Conservation (phyloP, 2,329 filamentous ascomycete genomes). For the Xylaria sp. region DNA sequence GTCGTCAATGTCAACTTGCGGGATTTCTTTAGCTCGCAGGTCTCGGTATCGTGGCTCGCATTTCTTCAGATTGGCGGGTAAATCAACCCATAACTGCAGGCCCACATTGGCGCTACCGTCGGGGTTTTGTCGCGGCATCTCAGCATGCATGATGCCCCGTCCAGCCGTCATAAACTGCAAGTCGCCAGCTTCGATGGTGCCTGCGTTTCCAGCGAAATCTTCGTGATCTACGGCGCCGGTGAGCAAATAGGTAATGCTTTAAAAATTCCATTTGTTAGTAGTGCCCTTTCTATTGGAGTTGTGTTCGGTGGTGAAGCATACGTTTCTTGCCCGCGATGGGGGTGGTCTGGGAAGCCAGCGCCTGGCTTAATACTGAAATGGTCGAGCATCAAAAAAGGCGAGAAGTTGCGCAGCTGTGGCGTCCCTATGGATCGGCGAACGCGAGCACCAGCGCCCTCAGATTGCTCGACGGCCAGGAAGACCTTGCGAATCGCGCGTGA, state of each 20-base stretch:
- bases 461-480: slow-evolving; percentile 83
- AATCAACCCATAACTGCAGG: slow-evolving; percentile 94
- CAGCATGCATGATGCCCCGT: slow-evolving; percentile 88
- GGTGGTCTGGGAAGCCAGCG: slow-evolving; percentile 89
- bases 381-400: slow-evolving; percentile 95
- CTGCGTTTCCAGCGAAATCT: slow-evolving; percentile 55
- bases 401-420: slow-evolving; percentile 80
- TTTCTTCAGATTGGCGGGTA: slow-evolving; percentile 79
- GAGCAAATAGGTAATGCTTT: slow-evolving; percentile 68
- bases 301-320: slow-evolving; percentile 19
- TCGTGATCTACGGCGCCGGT: slow-evolving; percentile 60
- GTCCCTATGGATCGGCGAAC: slow-evolving; percentile 90
- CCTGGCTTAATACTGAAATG: slow-evolving; percentile 82
- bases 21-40: slow-evolving; percentile 79
- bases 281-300: background rate
- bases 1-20: slow-evolving; percentile 71
- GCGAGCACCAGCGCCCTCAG: slow-evolving; percentile 85
- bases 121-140: slow-evolving; percentile 84
- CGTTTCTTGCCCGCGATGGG: slow-evolving; percentile 80
- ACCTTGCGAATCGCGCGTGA: slow-evolving; percentile 80
- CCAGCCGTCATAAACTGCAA: slow-evolving; percentile 98
- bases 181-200: slow-evolving; percentile 85
- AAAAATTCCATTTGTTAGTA: slow-evolving; percentile 3
- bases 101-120: slow-evolving; percentile 82
- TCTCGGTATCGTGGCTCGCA: slow-evolving; percentile 95